Base-by-base conservation (phyloP, 768 basidiomycete genomes). In the Naganishia antarctica region DNA sequence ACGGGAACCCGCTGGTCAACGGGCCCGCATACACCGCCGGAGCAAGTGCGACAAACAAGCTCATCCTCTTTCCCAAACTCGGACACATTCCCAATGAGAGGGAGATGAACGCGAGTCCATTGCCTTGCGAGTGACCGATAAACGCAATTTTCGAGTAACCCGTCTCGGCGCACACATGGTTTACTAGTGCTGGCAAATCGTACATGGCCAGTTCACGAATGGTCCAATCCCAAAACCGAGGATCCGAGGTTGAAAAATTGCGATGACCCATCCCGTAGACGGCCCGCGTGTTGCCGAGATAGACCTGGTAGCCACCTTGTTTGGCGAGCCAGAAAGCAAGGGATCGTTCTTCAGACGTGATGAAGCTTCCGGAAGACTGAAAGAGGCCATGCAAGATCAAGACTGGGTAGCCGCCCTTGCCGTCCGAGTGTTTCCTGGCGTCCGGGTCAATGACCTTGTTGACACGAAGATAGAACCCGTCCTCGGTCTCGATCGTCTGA, bases 161-260 rank as follows among this genome's bases (percentile, higher is more conserved):
- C 0, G 81, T 80, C 40, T 79, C 76, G 15, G 71, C 53, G 34
- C 80, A 77, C 7, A 81, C 81, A 70, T 82, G 80, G 32, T 81
- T 79, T 3, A 82, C 80, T 45, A 82, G 59, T 0, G 82, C 81
- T 0, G 81, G 82, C 15, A 82, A 68, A 69, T 82, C 82, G 70
- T 82, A 82, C 73, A 81, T 77, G 5, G 82, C 81, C 31, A 82
- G 70, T 63, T 82, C 81, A 8, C 81, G 70, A 63, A 82, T 81
- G 16, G 81, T 82, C 81, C 81, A 82, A 66, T 82, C 81, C 81
- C 81, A 82, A 69, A 82, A 82, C 15, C 81, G 70, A 4, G 82
- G 81, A 65, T 82, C 81, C 43, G 73, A 74, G 32, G 80, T 66
- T 18, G 67, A 69, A 32, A 79, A 77, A 47, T 71, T 76, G 15